Percentiles rank a stretch among this genome's conserved stretches.
phyloP scores from a whole-genome alignment of 805 yeast species.

The Myxozyma nipponensis region DNA sequence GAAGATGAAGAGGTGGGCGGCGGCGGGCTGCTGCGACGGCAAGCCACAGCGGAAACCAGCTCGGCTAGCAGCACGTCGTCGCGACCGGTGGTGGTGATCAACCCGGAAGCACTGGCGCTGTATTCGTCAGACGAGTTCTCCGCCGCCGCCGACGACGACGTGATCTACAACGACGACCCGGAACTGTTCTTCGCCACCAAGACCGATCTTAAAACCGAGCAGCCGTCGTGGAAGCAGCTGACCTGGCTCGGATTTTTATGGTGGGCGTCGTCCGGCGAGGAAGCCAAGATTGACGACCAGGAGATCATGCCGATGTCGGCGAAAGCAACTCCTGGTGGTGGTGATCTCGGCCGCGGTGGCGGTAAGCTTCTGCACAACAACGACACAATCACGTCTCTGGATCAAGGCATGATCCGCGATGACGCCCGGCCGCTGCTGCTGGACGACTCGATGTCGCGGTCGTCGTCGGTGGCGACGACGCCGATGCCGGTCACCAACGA shows the following conservation, averaged over 20 bases:
- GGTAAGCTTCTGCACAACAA: slow-evolving; percentile 4
- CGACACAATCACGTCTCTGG: slow-evolving; percentile 19
- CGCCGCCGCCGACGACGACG: slow-evolving; percentile 24
- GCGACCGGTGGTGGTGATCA: background rate
- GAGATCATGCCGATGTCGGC: slow-evolving; percentile 31
- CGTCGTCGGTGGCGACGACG: slow-evolving; percentile 24
- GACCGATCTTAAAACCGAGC: slow-evolving; percentile 22
- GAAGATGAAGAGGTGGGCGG: slow-evolving; percentile 1
- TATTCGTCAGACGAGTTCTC: slow-evolving; percentile 18
- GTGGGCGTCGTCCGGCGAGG: slow-evolving; percentile 87
- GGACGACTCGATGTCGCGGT: slow-evolving; percentile 25
- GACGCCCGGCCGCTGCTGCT: slow-evolving; percentile 32
- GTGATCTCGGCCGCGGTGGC: no score
- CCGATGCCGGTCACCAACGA: slow-evolving; percentile 23
- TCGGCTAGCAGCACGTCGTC: background rate
- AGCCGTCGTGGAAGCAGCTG: slow-evolving; percentile 51
- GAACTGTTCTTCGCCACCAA: slow-evolving; percentile 26
- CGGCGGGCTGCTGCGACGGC: slow-evolving; percentile 14
- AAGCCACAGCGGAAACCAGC: slow-evolving; percentile 1
- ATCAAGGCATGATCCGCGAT: slow-evolving; percentile 13
- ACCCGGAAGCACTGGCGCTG: slow-evolving; percentile 17
- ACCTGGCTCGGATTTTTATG: slow-evolving; percentile 70
- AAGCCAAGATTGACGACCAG: slow-evolving; percentile 42
- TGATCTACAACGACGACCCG: slow-evolving; percentile 24
- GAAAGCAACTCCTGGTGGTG: slow-evolving; percentile 37